Conservation (phyloP, 225 moss, liverwort and hornwort genomes). For the Marchantia paleacea region DNA sequence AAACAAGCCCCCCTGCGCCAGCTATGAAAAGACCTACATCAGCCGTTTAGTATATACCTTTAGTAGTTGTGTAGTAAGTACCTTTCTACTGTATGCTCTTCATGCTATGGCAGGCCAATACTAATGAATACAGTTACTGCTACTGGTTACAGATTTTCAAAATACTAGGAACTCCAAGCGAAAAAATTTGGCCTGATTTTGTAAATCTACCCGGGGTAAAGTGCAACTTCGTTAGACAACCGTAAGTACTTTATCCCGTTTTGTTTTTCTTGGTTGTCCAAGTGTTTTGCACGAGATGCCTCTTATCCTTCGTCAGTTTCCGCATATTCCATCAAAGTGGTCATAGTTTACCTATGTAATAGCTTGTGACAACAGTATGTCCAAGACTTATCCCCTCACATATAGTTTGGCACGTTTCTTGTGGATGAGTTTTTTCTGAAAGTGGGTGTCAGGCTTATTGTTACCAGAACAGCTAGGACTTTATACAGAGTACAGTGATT, state of each 20-base stretch:
- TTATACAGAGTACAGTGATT: no score
- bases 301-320: no score
- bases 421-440: no score
- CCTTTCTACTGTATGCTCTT: neutral
- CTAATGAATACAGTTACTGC: neutral
- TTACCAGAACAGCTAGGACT: no score
- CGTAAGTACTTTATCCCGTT: slow-evolving; percentile 29
- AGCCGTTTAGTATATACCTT: neutral
- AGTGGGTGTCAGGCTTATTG: no score
- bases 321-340: no score
- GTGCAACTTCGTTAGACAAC: slow-evolving; percentile 45
- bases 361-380: no score
- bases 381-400: no score
- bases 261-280: no score
- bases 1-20: neutral
- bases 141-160: slow-evolving; percentile 41
- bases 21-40: neutral
- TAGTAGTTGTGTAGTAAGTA: neutral
- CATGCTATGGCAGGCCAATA: neutral
- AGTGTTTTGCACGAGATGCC: no score
- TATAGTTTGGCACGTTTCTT: no score
- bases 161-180: slow-evolving; percentile 44
- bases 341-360: no score
- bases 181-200: slow-evolving; percentile 54
- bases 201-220: slow-evolving; percentile 28